Evolutionary conservation across 1,284 basidiomycete species (phyloP).

Genomic region (Ustilago loliicola): DNA sequence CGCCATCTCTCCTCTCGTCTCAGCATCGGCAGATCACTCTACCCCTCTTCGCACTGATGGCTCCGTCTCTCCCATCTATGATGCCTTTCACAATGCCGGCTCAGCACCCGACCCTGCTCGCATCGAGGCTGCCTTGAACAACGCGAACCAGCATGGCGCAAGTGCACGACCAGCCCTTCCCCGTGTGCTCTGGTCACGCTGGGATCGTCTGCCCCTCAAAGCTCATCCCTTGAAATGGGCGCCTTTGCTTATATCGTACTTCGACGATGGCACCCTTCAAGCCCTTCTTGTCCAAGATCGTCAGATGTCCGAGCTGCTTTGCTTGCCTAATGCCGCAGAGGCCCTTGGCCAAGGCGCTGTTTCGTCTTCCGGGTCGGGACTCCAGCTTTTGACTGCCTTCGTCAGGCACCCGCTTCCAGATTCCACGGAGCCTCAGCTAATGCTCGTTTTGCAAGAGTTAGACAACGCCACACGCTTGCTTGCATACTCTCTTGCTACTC

Average conservation of each 20-base stretch:
- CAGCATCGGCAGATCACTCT: conserved; percentile 12
- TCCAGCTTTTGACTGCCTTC: conserved; percentile 22
- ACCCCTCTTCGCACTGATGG: conserved; percentile 36
- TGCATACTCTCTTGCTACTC: conserved; percentile 38
- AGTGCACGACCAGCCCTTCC: not conserved
- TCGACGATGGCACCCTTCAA: conserved; percentile 41
- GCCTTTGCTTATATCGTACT: conserved; percentile 41
- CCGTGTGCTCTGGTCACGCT: conserved; percentile 42
- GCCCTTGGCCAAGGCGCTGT: conserved; percentile 7
- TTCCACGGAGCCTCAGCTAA: conserved; percentile 17
- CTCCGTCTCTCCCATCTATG: conserved; percentile 51
- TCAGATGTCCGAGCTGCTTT: conserved; percentile 43
- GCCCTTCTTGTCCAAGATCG: conserved; percentile 37
- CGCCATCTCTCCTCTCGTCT: conserved; percentile 18
- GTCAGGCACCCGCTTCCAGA: conserved; percentile 28
- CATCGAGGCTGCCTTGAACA: conserved; percentile 28
- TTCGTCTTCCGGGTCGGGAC: not conserved
- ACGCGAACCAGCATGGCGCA: not conserved
- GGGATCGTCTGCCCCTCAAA: conserved; percentile 34
- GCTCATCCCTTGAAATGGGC: conserved; percentile 9
- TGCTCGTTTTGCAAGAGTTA: conserved; percentile 25
- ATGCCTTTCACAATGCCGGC: conserved; percentile 47
- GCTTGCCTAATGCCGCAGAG: conserved; percentile 26
- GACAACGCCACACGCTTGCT: conserved; percentile 17
- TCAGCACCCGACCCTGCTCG: conserved; percentile 18